These are phyloP conservation scores for Plasmodium falciparum DNA, from an alignment of 169 alveolate species.

Conservation along the genomic window DNA sequence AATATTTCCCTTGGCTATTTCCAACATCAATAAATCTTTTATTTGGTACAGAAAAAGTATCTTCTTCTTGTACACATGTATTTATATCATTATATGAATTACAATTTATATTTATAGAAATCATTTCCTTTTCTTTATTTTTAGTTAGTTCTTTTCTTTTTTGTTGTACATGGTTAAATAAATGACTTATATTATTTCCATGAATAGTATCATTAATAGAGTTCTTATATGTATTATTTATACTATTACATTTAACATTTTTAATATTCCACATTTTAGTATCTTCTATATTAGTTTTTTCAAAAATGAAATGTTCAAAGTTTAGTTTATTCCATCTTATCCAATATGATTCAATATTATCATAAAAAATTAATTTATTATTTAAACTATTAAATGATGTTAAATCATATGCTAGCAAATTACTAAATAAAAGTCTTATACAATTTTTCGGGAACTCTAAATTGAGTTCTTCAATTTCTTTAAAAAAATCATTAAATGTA, in stretches of 20 bases:
- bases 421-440: constrained; percentile 40
- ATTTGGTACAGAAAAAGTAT: neutral
- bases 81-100: neutral
- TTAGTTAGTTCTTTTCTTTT: neutral
- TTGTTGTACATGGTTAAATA: neutral
- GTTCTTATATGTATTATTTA: no score
- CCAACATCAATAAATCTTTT: neutral
- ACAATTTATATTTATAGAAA: neutral
- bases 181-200: no score
- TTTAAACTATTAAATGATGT: constrained; percentile 53
- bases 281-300: neutral
- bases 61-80: neutral
- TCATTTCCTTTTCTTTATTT: neutral
- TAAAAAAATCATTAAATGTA: constrained; percentile 44
- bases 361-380: constrained; percentile 50
- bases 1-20: neutral
- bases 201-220: no score
- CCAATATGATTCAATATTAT: constrained; percentile 40
- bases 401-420: constrained; percentile 41
- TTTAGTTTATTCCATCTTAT: constrained; percentile 49
- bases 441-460: constrained; percentile 40
- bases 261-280: neutral
- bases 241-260: neutral
- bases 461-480: constrained; percentile 21
- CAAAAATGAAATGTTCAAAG: constrained; percentile 12